Percentiles rank a stretch among this genome's conserved stretches.
phyloP scores from a whole-genome alignment of 352 stramenopile genomes.

The Pythium plurisporium region DNA sequence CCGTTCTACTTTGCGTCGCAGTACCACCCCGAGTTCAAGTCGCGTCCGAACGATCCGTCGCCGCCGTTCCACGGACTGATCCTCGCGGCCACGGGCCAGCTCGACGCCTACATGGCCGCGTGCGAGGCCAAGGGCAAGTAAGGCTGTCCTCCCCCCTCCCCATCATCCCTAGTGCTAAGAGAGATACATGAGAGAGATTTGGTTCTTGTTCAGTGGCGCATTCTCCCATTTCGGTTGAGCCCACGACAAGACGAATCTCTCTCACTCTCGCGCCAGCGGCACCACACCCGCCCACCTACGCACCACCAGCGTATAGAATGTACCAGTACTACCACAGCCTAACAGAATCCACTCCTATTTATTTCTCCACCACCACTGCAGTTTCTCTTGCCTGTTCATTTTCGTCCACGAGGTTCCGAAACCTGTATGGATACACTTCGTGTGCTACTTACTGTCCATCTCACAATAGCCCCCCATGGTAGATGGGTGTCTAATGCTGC shows the following conservation, averaged over 20 bases:
- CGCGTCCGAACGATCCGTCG: constrained; percentile 92
- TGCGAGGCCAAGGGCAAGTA: constrained; percentile 35
- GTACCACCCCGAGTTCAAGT: constrained; percentile 99
- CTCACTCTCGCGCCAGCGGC: constrained; percentile 16
- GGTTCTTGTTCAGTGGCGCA: constrained; percentile 7
- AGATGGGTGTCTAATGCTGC: background rate
- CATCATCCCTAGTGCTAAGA: background rate
- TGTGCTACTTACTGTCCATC: background rate
- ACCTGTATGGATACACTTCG: background rate
- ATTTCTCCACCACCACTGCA: background rate
- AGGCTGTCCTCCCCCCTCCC: background rate
- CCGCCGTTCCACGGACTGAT: constrained; percentile 98
- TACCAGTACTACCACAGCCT: constrained; percentile 8
- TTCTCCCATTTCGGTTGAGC: constrained; percentile 16
- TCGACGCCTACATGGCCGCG: constrained; percentile 62
- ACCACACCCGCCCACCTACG: background rate
- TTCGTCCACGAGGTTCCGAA: too few species aligned
- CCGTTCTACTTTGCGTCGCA: constrained; percentile 99
- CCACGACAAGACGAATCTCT: constrained; percentile 25
- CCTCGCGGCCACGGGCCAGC: constrained; percentile 78
- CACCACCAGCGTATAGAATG: background rate
- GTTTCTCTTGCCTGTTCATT: too few species aligned
- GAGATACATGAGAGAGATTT: constrained; percentile 23
- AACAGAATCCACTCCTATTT: background rate
- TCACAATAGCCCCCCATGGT: background rate